phyloP scores from a whole-genome alignment of 2,329 filamentous ascomycete genomes.

The Neophaeococcomyces mojaviensis region DNA sequence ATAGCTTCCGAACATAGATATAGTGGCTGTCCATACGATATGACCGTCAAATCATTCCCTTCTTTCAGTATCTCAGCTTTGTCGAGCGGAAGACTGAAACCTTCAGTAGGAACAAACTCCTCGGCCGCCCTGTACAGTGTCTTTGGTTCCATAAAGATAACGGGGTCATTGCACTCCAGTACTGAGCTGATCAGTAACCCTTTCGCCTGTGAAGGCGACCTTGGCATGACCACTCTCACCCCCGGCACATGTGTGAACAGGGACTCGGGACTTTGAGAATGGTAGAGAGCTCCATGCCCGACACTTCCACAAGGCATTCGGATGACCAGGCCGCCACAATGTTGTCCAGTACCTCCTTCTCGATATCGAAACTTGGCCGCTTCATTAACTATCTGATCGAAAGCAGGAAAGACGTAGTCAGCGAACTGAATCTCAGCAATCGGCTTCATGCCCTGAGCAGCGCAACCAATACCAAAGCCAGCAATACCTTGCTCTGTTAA shows the following conservation, averaged over 20 bases:
- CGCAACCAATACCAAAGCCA: slow-evolving; percentile 84
- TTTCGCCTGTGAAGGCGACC: slow-evolving; percentile 82
- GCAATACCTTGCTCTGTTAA: slow-evolving; percentile 90
- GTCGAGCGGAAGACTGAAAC: slow-evolving; percentile 76
- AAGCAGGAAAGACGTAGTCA: slow-evolving; percentile 87
- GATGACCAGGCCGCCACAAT: slow-evolving; percentile 72
- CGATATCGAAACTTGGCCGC: slow-evolving; percentile 81
- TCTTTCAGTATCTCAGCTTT: slow-evolving; percentile 78
- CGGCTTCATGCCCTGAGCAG: slow-evolving; percentile 84
- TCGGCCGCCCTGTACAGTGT: slow-evolving; percentile 85
- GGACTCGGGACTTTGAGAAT: slow-evolving; percentile 81
- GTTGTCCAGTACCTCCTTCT: slow-evolving; percentile 56
- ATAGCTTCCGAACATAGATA: slow-evolving; percentile 77
- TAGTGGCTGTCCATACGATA: slow-evolving; percentile 83
- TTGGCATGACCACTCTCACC: slow-evolving; percentile 74
- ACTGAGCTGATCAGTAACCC: slow-evolving; percentile 73
- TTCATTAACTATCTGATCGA: slow-evolving; percentile 91
- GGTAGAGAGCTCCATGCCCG: slow-evolving; percentile 80
- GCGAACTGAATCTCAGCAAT: slow-evolving; percentile 95
- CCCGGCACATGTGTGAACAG: slow-evolving; percentile 86
- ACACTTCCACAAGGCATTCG: slow-evolving; percentile 87
- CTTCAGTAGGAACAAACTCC: slow-evolving; percentile 75
- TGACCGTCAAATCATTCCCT: slow-evolving; percentile 71
- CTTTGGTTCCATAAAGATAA: slow-evolving; percentile 91
- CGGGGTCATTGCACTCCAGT: slow-evolving; percentile 69